A percentile compares a stretch with the other conserved stretches of the same genome.
Conservation (phyloP, 257 asterid genomes). For the Catharanthus roseus region DNA sequence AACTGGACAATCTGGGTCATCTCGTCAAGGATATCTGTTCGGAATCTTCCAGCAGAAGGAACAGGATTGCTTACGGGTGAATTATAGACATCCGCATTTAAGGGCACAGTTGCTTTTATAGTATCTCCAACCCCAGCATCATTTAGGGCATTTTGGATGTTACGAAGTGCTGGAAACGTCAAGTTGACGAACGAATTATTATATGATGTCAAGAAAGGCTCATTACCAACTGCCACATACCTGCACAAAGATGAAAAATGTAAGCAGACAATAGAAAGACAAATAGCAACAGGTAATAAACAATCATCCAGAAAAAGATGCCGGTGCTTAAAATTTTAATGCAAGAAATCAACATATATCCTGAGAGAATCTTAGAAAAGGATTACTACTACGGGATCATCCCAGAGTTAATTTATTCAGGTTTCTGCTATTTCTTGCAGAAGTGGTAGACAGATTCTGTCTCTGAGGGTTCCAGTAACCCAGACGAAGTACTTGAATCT, state of each 20-base stretch:
- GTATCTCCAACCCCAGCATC: conserved; percentile 27
- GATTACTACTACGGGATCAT: not conserved
- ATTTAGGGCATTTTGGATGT: conserved; percentile 43
- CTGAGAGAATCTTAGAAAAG: not conserved
- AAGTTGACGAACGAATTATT: conserved; percentile 34
- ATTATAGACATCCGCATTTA: conserved; percentile 38
- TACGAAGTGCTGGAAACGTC: conserved; percentile 40
- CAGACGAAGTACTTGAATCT: not conserved
- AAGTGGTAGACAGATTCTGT: not conserved
- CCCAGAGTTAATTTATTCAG: not conserved
- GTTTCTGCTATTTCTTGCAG: not conserved
- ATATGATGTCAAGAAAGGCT: conserved; percentile 38
- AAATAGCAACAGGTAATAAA: not conserved
- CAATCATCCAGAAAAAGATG: not conserved
- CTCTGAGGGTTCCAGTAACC: not conserved
- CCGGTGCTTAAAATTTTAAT: not conserved
- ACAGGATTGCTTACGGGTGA: conserved; percentile 30
- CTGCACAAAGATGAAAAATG: conserved; percentile 14
- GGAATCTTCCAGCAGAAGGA: conserved; percentile 42
- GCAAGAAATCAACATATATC: not conserved
- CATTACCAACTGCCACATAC: conserved; percentile 47
- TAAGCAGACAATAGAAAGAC: not conserved
- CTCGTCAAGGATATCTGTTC: conserved; percentile 27
- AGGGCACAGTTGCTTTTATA: conserved; percentile 41
- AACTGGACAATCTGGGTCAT: conserved; percentile 41